These are phyloP conservation scores for Cladosporium sp. DNA, from an alignment of 2,329 filamentous ascomycete genomes.

Conservation along the genomic window DNA sequence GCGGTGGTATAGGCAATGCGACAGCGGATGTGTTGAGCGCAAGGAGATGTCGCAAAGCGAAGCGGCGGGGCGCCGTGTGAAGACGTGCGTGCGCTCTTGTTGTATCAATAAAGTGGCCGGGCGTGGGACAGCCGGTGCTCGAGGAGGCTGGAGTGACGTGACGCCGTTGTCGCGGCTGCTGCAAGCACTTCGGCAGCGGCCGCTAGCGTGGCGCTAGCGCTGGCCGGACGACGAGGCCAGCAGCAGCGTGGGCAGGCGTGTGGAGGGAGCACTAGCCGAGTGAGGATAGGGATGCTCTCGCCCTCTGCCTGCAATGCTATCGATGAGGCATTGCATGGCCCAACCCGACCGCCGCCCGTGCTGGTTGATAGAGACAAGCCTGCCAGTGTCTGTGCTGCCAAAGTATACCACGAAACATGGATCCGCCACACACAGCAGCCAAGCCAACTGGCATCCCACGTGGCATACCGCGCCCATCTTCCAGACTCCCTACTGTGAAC, in stretches of 20 bases:
- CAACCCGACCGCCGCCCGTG: background rate
- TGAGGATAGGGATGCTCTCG: background rate
- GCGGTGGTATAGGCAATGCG: background rate
- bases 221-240: background rate
- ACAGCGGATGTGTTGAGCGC: background rate
- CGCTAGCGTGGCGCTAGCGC: background rate
- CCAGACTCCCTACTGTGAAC: conserved; percentile 19
- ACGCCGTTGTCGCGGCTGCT: background rate
- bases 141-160: conserved; percentile 3
- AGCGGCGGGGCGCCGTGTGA: background rate
- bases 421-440: conserved; percentile 5
- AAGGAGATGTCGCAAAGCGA: background rate
- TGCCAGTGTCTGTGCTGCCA: conserved; percentile 5
- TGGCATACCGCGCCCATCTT: conserved; percentile 18
- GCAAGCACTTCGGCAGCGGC: background rate
- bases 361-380: background rate
- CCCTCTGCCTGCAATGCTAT: background rate
- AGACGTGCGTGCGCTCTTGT: background rate
- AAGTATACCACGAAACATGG: conserved; percentile 6
- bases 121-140: background rate
- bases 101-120: background rate
- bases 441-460: conserved; percentile 19
- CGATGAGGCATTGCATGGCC: background rate
- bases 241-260: background rate
- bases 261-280: background rate